Base-by-base conservation (phyloP, 345 rosid species). In the Brassica napus region DNA sequence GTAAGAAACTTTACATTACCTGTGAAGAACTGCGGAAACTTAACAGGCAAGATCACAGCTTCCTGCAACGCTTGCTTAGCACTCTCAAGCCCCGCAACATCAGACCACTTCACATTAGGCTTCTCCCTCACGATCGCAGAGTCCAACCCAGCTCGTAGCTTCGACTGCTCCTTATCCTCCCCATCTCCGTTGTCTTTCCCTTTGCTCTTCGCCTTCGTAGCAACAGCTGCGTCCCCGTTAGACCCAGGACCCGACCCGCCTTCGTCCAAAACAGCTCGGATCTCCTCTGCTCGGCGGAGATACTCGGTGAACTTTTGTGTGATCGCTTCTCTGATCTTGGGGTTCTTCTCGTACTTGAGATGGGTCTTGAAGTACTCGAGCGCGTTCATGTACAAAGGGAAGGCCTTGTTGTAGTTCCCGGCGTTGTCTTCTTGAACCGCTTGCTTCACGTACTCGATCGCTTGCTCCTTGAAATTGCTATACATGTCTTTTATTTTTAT, bases 391-490 rank as follows among this genome's bases (percentile, higher is more conserved):
- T 93, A 93, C 26, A 93, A 72, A 71, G 92, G 94, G 75, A 93
- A 91, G 37, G 98, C 98, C 79, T 86, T 93, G 15, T 85, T 81
- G 85, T 89, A 91, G 79, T 93, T 93, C 21, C 98, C 98, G 2
- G 88, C 94, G 85, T 93, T 89, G 52, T 93, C 98, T 68, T 90
- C 97, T n/a, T 81, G 83, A 2, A 93, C 98, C 9, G 98, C 98
- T 80, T 93, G 94, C 82, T 87, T 89, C 65, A 89, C 98, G 82
- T 89, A 93, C 91, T 93, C 97, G 74, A 89, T 89, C 28, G 94
- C 98, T 83, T 93, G 94, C 78, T 91, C 97, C 85, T 89, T 93
- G 86, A 93, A 93, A 88, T 93, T 91, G 91, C 94, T 89, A 74
- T 93, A 93, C 97, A 93, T 91, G 24, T 23, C 39, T 18, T 35